These are phyloP conservation scores for Saprolegnia diclina DNA, from an alignment of 352 stramenopile species.

Conservation along the genomic window DNA sequence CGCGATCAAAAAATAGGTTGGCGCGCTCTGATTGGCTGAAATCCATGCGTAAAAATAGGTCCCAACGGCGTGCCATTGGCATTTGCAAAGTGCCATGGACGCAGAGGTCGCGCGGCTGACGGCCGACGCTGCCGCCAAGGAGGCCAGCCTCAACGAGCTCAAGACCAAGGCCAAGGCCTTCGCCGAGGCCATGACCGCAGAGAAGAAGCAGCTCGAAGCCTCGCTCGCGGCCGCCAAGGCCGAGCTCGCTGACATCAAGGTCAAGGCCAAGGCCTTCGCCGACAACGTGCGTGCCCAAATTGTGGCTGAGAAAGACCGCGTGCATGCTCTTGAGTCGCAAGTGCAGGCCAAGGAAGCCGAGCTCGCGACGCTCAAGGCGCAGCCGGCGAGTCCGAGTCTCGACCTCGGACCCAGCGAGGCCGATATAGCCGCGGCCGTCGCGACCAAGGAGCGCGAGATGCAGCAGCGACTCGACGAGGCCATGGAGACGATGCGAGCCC, in stretches of 20 bases:
- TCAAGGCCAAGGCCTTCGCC: slow-evolving; percentile 58
- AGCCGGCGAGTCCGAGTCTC: neutral
- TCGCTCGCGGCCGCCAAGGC: slow-evolving; percentile 51
- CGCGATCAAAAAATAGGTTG: too few species aligned
- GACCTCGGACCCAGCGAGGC: neutral
- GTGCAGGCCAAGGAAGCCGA: slow-evolving; percentile 41
- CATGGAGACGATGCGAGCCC: neutral
- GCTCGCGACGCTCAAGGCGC: slow-evolving; percentile 31
- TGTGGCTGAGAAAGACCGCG: slow-evolving; percentile 53
- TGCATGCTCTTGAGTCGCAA: slow-evolving; percentile 42
- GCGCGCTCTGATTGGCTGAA: too few species aligned
- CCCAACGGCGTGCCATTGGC: too few species aligned
- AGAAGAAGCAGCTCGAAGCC: slow-evolving; percentile 29
- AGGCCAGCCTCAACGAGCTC: slow-evolving; percentile 72
- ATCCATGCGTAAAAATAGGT: too few species aligned
- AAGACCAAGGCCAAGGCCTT: slow-evolving; percentile 83
- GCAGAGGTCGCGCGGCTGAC: slow-evolving; percentile 51
- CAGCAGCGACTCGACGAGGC: neutral
- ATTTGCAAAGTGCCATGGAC: slow-evolving; percentile 21
- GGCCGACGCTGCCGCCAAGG: slow-evolving; percentile 58
- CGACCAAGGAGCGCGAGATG: slow-evolving; percentile 1
- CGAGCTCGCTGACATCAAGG: slow-evolving; percentile 55
- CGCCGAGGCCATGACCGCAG: slow-evolving; percentile 65
- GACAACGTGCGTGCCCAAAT: slow-evolving; percentile 64
- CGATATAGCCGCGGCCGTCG: neutral